Conservation (phyloP, 768 basidiomycete species). For the Termitomyces sp. region DNA sequence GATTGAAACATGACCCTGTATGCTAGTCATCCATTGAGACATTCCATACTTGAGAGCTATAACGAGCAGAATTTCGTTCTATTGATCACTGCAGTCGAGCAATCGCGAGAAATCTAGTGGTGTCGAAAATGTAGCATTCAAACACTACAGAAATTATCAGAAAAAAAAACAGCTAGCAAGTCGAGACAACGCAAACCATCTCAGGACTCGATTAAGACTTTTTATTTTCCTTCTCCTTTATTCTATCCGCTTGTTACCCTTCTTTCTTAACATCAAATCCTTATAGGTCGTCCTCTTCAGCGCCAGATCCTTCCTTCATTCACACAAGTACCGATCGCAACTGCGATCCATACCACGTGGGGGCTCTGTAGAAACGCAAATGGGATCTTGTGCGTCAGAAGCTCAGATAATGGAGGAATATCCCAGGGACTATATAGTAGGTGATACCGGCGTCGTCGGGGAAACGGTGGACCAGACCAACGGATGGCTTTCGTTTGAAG, state of each 20-base stretch:
- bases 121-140: neutral
- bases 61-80: too few species aligned
- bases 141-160: neutral
- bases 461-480: constrained; percentile 28
- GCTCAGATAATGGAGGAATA: constrained; percentile 31
- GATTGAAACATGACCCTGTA: neutral
- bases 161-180: neutral
- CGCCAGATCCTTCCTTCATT: constrained; percentile 3
- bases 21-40: neutral
- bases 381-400: constrained; percentile 13
- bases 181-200: too few species aligned
- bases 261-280: constrained; percentile 1
- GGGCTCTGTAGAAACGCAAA: constrained; percentile 11
- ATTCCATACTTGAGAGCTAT: neutral
- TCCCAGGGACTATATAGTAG: constrained; percentile 42
- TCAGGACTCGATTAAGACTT: too few species aligned
- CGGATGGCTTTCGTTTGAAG: constrained; percentile 38
- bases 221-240: neutral
- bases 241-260: neutral
- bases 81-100: too few species aligned
- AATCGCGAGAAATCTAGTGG: too few species aligned
- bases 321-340: constrained; percentile 1
- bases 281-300: constrained; percentile 6
- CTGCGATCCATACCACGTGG: constrained; percentile 10
- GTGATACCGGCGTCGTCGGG: constrained; percentile 36